Base-by-base conservation (phyloP, 1,284 basidiomycete genomes). In the Cystobasidiaceae sp. region DNA sequence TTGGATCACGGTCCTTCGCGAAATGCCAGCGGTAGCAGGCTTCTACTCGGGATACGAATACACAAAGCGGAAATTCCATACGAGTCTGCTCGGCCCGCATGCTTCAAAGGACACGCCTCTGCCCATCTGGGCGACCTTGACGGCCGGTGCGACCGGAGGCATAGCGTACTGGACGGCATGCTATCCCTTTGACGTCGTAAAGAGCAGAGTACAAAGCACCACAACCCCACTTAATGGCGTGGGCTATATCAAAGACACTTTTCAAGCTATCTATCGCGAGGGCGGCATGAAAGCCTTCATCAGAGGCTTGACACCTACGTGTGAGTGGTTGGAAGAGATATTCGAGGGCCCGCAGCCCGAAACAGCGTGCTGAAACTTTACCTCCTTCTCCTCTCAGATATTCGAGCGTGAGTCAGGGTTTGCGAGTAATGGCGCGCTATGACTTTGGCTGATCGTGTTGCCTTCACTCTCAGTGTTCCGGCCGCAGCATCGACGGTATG, bases 1-100 rank as follows among this genome's bases (percentile, higher is more conserved):
- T 76, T 96, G 93, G 91, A 90, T 93, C n/a, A 97, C 94, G 0
- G 85, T 97, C 28, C 83, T 86, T 0, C 82, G 93, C 71, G 94
- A 97, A 77, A 91, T 96, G 46, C 93, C 93, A 3, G 93, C 92
- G 6, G 97, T 97, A 74, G 92, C 93, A 43, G 71, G 65, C 23
- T 76, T 75, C 68, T 90, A 90, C 73, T 85, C 85, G 62, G 91
- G 86, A 0, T 98, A 91, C 76, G 94, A 97, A 77, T 88, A 85
- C 63, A 85, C 88, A 6, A 97, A 93, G 78, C 85, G 91, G 13
- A 79, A 82, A 62, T 90, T 96, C 71, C 78, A 81, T 58, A 76
- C 81, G 55, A 78, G 72, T 6, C 19, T 64, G 23, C 43, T 51
- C 19, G 62, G 87, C 87, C 71, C 86, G 85, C 11, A 75, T 81